Conservation (phyloP, 2,329 filamentous ascomycete genomes). For the Parafenestella ontariensis region DNA sequence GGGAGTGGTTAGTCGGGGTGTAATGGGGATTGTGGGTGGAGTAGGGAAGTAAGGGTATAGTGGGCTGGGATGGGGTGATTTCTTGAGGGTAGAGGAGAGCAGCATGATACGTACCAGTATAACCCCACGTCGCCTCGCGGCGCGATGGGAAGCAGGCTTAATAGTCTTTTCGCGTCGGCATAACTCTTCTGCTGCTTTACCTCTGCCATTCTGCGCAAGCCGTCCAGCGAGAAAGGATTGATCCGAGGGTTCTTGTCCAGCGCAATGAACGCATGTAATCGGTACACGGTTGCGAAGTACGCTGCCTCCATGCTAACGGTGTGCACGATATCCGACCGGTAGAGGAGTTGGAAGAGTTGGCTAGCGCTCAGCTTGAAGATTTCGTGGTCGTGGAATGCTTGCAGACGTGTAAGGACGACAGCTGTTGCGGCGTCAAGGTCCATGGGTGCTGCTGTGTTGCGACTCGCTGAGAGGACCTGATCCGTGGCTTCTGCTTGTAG, state of each 20-base stretch:
- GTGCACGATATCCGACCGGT: constrained; percentile 34
- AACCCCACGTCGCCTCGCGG: constrained; percentile 29
- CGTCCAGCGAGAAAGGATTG: constrained; percentile 28
- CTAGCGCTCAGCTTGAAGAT: constrained; percentile 24
- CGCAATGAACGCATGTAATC: constrained; percentile 22
- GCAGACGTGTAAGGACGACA: constrained; percentile 14
- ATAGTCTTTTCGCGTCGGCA: constrained; percentile 23
- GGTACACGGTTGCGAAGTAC: constrained; percentile 35
- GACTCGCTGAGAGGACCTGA: constrained; percentile 20
- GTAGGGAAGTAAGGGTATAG: neutral
- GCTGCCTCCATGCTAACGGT: constrained; percentile 25
- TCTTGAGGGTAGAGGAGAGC: too few relatives aligned
- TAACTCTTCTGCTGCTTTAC: constrained; percentile 21
- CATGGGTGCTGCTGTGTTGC: constrained; percentile 4
- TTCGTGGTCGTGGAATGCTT: constrained; percentile 26
- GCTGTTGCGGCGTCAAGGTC: constrained; percentile 7
- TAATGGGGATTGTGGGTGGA: neutral
- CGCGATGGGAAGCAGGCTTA: constrained; percentile 22
- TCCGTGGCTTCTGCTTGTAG: constrained; percentile 35
- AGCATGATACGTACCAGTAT: constrained; percentile 24
- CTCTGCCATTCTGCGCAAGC: constrained; percentile 17
- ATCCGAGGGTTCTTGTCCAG: constrained; percentile 19
- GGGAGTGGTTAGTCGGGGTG: constrained; percentile 17
- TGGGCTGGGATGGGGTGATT: too few relatives aligned
- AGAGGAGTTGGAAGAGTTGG: constrained; percentile 31